A percentile compares a stretch with the other conserved stretches of the same genome.
Evolutionary conservation across 805 yeast species (phyloP).

Genomic region (Saccharomycopsis schoenii): DNA sequence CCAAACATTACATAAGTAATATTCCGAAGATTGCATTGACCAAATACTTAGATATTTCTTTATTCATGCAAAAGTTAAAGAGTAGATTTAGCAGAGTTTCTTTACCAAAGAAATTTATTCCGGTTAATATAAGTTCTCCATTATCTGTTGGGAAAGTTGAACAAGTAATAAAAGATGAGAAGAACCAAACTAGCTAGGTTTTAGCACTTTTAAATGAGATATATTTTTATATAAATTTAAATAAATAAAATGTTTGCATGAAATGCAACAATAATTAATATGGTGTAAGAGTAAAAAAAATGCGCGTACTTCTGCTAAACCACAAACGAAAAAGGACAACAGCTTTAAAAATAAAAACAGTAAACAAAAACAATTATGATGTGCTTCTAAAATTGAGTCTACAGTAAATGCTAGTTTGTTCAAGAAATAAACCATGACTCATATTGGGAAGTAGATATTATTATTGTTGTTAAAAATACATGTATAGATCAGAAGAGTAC

Average conservation of each 20-base stretch:
- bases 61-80: constrained; percentile 71
- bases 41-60: constrained; percentile 85
- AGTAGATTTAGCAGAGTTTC: constrained; percentile 79
- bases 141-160: constrained; percentile 18
- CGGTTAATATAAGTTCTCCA: constrained; percentile 78
- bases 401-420: too few species aligned
- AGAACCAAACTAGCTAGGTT: neutral
- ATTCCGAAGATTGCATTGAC: constrained; percentile 87
- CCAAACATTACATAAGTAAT: constrained; percentile 92
- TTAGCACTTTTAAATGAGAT: too few species aligned
- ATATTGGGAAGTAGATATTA: neutral
- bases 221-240: too few species aligned
- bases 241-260: too few species aligned
- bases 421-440: too few species aligned
- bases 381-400: too few species aligned
- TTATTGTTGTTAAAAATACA: neutral
- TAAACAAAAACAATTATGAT: too few species aligned
- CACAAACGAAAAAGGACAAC: too few species aligned
- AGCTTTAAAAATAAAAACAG: too few species aligned
- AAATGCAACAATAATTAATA: too few species aligned
- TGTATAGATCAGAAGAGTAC: neutral
- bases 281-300: too few species aligned
- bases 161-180: neutral
- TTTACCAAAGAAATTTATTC: constrained; percentile 84
- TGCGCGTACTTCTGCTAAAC: too few species aligned